These are phyloP conservation scores for Elsinoe fawcettii DNA, from an alignment of 2,329 filamentous ascomycete genomes.

Conservation along the genomic window DNA sequence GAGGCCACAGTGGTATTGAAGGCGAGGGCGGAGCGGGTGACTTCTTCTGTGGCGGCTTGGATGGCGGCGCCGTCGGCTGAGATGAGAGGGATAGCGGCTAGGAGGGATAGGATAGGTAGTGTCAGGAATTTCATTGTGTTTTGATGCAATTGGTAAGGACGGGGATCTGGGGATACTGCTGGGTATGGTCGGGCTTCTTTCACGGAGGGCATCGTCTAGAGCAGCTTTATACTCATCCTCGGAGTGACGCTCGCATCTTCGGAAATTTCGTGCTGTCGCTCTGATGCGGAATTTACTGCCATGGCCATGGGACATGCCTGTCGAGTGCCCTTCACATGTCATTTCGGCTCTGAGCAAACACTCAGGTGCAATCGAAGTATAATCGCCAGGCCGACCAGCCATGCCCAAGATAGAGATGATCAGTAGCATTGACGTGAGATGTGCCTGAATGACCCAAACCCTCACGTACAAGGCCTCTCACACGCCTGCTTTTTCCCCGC, in stretches of 20 bases:
- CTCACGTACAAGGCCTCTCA: not conserved
- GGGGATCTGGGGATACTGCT: no score
- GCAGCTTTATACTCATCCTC: no score
- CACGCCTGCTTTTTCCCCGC: not conserved
- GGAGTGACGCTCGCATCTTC: not conserved
- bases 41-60: constrained; percentile 18
- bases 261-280: not conserved
- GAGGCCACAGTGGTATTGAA: constrained; percentile 14
- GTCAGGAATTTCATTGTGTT: not conserved
- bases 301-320: not conserved
- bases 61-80: constrained; percentile 19
- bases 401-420: not conserved
- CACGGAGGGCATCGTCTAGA: no score
- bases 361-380: not conserved
- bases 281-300: not conserved
- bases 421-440: not conserved
- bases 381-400: not conserved
- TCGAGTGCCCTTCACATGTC: not conserved
- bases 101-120: not conserved
- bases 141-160: no score
- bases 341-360: not conserved
- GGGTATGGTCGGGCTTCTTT: no score
- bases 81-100: not conserved
- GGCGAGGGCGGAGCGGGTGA: not conserved
- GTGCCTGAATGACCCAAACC: not conserved